Evolutionary conservation across 495 filamentous ascomycete genomes (phyloP).

Genomic region (Penicillium angulare): DNA sequence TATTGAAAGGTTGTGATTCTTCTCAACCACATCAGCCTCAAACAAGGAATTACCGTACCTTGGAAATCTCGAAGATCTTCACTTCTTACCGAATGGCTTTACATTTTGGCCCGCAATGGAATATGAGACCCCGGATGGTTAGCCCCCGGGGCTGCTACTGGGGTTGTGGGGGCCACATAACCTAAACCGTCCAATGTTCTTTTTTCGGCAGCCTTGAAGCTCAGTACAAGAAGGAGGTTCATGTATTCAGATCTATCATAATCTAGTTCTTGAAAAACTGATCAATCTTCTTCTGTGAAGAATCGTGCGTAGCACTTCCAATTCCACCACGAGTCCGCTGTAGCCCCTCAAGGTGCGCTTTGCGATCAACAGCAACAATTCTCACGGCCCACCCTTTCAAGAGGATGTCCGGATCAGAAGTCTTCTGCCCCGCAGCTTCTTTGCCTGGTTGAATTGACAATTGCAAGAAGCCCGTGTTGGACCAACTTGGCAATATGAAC

Average conservation of each 20-base stretch:
- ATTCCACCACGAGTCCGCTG: constrained; percentile 72
- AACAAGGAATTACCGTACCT: no score
- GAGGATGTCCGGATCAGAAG: neutral
- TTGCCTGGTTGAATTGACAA: constrained; percentile 34
- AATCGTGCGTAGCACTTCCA: constrained; percentile 70
- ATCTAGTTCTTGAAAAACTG: constrained; percentile 62
- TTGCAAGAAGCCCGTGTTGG: constrained; percentile 63
- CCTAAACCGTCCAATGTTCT: no score
- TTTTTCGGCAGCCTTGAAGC: no score
- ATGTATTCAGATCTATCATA: neutral
- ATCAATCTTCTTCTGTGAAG: constrained; percentile 67
- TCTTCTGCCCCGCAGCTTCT: neutral
- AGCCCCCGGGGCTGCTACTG: no score
- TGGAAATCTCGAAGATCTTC: no score
- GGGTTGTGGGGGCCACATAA: no score
- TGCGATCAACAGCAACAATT: constrained; percentile 43
- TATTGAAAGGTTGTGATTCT: no score
- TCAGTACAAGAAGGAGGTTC: no score
- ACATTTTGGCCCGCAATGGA: no score
- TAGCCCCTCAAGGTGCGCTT: constrained; percentile 66
- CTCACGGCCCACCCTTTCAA: constrained; percentile 22
- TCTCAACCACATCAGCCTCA: no score
- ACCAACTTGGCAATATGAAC: constrained; percentile 50
- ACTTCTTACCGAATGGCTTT: no score
- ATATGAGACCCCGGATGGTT: no score